Base-by-base conservation (phyloP, 2,329 filamentous ascomycete genomes). In the Nannizziopsis barbatae region DNA sequence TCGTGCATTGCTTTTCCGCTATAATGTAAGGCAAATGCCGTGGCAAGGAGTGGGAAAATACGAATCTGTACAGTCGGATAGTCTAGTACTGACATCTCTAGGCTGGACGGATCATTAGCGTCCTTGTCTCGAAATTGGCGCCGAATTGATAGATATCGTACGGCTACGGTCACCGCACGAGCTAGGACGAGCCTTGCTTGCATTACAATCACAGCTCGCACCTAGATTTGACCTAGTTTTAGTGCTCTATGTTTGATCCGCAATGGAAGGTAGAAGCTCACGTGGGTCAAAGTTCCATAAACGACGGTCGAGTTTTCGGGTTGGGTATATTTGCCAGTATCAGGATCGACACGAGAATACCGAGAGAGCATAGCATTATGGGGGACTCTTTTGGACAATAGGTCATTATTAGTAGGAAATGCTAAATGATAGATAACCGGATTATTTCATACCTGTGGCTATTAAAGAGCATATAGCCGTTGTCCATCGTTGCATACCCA, bases 11-110 rank as follows among this genome's bases (percentile, higher is more conserved):
- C 71, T 52, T 58, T 56, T 1, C 60, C 63, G 0, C 60, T 64
- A 27, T 66, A 66, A 45, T 75, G 62, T 63, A 76, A 57, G 2
- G 74, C 73, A 53, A 75, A 76, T 0, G 72, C 69, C 1, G 73
- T 74, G 1, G 73, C 73, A 0, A 77, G 64, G 0, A 76, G 60
- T n/a, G 74, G 73, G 7, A 76, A 53, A 17, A 77, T 71, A 0
- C 73, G 65, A 38, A 76, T 73, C 54, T 75, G 73, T 0, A 76
- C 73, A 0, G 74, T 76, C 1, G 73, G 71, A 52, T 76, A 76
- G 53, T 76, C 72, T 5, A 76, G 61, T 0, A 76, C 73, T 1
- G 71, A 60, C 42, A 71, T 57, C 58, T 73, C 71, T 0, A 66
- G 67, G 2, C 60, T 60, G 20, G 45, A 50, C 7, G 55, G 50